Conservation (phyloP, 73 alveolate species). For the Effrenium voratum region DNA sequence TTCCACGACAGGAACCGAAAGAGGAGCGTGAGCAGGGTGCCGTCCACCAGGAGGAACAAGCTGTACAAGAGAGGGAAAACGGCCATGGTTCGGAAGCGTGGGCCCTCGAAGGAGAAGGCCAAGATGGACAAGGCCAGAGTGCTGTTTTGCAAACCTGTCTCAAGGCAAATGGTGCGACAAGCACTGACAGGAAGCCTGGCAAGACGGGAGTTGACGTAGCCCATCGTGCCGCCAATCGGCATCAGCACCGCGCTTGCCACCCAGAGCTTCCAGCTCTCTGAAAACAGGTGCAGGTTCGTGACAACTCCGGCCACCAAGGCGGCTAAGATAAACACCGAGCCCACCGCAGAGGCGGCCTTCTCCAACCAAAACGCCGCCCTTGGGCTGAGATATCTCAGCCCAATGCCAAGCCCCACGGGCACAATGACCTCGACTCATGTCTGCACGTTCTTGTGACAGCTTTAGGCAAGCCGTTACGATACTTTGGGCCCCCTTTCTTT, state of each 20-base stretch:
- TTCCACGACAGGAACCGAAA: slow-evolving; percentile 49
- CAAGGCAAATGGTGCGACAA: slow-evolving; percentile 66
- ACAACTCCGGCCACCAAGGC: slow-evolving; percentile 52
- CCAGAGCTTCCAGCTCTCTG: slow-evolving; percentile 74
- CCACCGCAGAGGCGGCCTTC: slow-evolving; percentile 45
- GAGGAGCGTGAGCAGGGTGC: slow-evolving; percentile 46
- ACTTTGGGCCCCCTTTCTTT: neutral
- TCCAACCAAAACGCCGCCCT: slow-evolving; percentile 26
- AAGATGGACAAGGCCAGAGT: slow-evolving; percentile 62
- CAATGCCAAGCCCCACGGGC: slow-evolving; percentile 72
- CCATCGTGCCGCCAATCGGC: slow-evolving; percentile 70
- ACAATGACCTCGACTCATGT: slow-evolving; percentile 5
- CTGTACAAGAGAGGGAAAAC: slow-evolving; percentile 66
- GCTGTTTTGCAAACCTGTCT: slow-evolving; percentile 86
- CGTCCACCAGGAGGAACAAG: slow-evolving; percentile 51
- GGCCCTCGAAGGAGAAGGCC: slow-evolving; percentile 63
- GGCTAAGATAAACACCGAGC: slow-evolving; percentile 35
- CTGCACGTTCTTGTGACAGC: neutral
- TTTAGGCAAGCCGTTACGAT: neutral
- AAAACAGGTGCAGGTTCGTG: slow-evolving; percentile 23
- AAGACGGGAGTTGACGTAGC: slow-evolving; percentile 20
- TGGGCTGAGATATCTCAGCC: neutral
- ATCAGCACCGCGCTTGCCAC: slow-evolving; percentile 61
- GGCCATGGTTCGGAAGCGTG: slow-evolving; percentile 16
- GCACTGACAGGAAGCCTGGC: slow-evolving; percentile 45